Percentiles rank a stretch among this genome's conserved stretches.
These are phyloP conservation scores for Prunus padus DNA, from an alignment of 306 rosid genomes.

Conservation along the genomic window DNA sequence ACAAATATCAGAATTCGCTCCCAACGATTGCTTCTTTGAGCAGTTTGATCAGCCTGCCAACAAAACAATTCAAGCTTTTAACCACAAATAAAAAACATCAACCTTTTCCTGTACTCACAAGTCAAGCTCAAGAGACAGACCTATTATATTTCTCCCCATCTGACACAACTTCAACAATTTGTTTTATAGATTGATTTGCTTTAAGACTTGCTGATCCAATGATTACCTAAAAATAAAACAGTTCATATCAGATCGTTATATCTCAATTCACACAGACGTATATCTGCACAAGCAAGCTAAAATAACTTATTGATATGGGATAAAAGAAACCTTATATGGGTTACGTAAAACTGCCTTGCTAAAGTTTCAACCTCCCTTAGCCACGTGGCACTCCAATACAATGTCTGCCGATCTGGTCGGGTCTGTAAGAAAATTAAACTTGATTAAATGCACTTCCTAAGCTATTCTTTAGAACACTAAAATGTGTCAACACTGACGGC, in stretches of 20 bases:
- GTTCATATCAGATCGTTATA: slow-evolving; percentile 12
- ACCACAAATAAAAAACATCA: slow-evolving; percentile 12
- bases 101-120: neutral
- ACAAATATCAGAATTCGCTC: slow-evolving; percentile 77
- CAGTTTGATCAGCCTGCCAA: slow-evolving; percentile 69
- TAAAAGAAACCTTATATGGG: slow-evolving; percentile 69
- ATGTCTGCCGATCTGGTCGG: slow-evolving; percentile 97
- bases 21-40: slow-evolving; percentile 76
- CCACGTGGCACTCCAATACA: slow-evolving; percentile 99
- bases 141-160: slow-evolving; percentile 84
- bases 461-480: neutral
- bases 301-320: neutral
- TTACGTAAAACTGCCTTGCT: slow-evolving; percentile 86
- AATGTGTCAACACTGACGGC: neutral
- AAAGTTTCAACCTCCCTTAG: slow-evolving; percentile 94
- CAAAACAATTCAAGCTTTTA: slow-evolving; percentile 27
- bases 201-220: slow-evolving; percentile 81
- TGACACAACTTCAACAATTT: slow-evolving; percentile 73
- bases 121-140: slow-evolving; percentile 43
- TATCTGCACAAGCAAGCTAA: slow-evolving; percentile 19
- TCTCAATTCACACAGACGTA: neutral
- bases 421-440: slow-evolving; percentile 48
- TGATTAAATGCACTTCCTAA: slow-evolving; percentile 1
- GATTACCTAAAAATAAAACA: slow-evolving; percentile 49
- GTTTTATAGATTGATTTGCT: slow-evolving; percentile 90